Evolutionary conservation across 805 yeast genomes (phyloP), one percentile per base, ranked within the genome.

Genomic region (Komagataella pseudopastoris): DNA sequence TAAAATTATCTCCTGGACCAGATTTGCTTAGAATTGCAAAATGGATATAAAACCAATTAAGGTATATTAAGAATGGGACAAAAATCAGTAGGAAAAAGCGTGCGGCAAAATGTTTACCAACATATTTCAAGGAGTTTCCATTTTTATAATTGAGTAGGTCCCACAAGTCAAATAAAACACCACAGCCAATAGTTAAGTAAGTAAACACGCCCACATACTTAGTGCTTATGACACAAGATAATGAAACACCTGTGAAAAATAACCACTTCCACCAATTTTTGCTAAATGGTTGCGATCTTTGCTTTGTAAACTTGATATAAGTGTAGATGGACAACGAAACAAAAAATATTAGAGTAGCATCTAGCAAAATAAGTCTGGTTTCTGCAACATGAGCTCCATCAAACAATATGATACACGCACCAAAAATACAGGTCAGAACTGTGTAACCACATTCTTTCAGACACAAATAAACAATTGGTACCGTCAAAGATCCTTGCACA

Each of bases 151-250:
- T 96, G 49, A 93, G 72, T 58, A 90, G 71, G 55, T 78, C 76
- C 99, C 99, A 93, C 60, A 93, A 72, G 62, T 93, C 98, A 62
- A 81, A 75, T 5, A 77, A 60, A 6, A 93, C 97, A 47, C 95
- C 96, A 52, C 79, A 66, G 36, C 99, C 99, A 57, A 93, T 80
- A 50, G 95, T 80, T 49, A 83, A 74, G 65, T 84, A 93, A 0
- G 98, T 89, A 72, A 93, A 85, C 6, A 85, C 85, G 66, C 99
- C 99, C 46, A 93, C 96, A 66, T 93, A 90, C 64, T 93, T 93
- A 53, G 97, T 93, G 47, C 96, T 85, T 54, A 93, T 91, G 36
- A 93, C 97, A 63, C 91, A 82, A 0, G 97, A 88, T 53, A 93
- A 75, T 1, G 91, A 74, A 6, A 88, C 71, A 45, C 99, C 99